A percentile compares a stretch with the other conserved stretches of the same genome.
Conservation (phyloP, 1,284 basidiomycete species). For the Sporisorium sorghi region DNA sequence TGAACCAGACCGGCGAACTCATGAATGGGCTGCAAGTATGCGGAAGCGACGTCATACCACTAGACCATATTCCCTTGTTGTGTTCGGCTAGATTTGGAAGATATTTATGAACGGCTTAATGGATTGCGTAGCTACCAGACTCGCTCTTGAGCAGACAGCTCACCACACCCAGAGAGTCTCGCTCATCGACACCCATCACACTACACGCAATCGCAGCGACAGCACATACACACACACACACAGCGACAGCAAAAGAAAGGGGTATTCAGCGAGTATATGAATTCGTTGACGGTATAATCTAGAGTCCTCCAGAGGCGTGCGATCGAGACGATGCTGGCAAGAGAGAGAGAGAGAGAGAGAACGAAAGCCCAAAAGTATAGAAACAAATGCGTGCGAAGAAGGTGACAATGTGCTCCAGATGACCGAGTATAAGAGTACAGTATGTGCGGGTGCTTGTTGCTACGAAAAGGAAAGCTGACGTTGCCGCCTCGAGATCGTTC, state of each 20-base stretch:
- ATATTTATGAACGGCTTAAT: no score
- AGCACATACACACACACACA: not conserved
- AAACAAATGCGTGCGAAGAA: slow-evolving; percentile 4
- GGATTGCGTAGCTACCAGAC: no score
- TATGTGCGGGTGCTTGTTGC: not conserved
- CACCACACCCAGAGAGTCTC: no score
- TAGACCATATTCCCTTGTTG: slow-evolving; percentile 53
- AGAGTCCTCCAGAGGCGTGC: not conserved
- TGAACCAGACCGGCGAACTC: slow-evolving; percentile 28
- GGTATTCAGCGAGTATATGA: slow-evolving; percentile 42
- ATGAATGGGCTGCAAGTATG: slow-evolving; percentile 21
- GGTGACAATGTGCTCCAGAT: slow-evolving; percentile 32
- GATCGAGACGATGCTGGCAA: not conserved
- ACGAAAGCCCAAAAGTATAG: slow-evolving; percentile 16
- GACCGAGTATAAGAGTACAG: slow-evolving; percentile 56
- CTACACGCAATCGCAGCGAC: not conserved
- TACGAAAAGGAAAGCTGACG: not conserved
- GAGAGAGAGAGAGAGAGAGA: slow-evolving; percentile 6
- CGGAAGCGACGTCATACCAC: slow-evolving; percentile 59
- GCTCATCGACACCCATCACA: no score
- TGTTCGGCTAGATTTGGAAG: not conserved
- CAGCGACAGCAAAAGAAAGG: no score
- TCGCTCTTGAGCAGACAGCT: no score
- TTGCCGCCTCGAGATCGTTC: no score
- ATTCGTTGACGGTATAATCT: slow-evolving; percentile 8